Evolutionary conservation across 2,329 filamentous ascomycete species (phyloP), one percentile per base, ranked within the genome.

Genomic region (Rasamsonia emersonii): DNA sequence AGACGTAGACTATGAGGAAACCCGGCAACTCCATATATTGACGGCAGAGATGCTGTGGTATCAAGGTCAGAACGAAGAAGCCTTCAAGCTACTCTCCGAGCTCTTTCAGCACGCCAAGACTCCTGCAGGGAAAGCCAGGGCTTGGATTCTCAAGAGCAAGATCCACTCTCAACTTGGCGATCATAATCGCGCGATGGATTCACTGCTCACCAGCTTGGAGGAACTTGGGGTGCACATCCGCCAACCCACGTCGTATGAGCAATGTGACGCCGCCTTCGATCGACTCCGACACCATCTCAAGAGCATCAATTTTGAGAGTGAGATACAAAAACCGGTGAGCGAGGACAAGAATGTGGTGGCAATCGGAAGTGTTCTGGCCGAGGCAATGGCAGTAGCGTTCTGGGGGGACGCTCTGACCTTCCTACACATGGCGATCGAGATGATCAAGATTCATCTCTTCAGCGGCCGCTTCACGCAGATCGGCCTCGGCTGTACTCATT

Each of bases 1-100:
- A 4, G 89, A 95, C 51, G 79, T 82, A 1, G 81, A 77, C 27
- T 94, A 94, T 47, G 78, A 86, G 8, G 89, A 96, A 60, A 93
- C 86, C 0, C 68, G 93, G 40, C 77, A 80, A 40, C 67, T 93
- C 2, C 79, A 85, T 53, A 77, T 86, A 4, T 77, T 82, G 32
- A 77, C 84, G 4, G 83, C 86, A 3, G 86, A 94, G 54, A 86
- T 84, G 51, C 80, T 84, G 45, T 76, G 86, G 49, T 86, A 83
- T 48, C 80, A 88, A 65, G 77, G 77, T 4, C 75, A 86, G 42
- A 75, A 79, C 37, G 64, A 71, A 2, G 71, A 79, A 32, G 82
- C 85, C 14, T 71, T 79, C 24, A 64, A 68, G 17, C 61, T 89
- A n/a, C 70, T 94, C 9, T 60, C 74, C 14, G 74, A 72, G 3